A percentile compares a stretch with the other conserved stretches of the same genome.
Evolutionary conservation across 495 filamentous ascomycete genomes (phyloP).

Genomic region (Sordaria brevicollis): DNA sequence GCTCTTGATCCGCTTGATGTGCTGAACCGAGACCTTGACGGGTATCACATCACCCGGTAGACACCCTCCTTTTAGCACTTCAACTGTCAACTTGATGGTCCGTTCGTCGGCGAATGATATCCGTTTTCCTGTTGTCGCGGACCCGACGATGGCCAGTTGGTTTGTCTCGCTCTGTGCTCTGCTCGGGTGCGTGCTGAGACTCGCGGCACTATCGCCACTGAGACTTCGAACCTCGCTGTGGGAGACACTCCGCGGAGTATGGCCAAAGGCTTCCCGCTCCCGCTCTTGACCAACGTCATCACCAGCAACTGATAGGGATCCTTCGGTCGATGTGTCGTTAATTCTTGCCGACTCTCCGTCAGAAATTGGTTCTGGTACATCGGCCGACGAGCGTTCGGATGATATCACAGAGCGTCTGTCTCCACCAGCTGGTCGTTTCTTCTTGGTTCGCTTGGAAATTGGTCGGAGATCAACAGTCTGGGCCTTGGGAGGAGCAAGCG

Average conservation of each 20-base stretch:
- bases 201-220: constrained; percentile 35
- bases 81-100: constrained; percentile 79
- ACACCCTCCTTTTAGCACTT: constrained; percentile 72
- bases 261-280: constrained; percentile 5
- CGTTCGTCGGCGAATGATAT: constrained; percentile 32
- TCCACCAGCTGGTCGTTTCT: constrained; percentile 26
- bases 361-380: constrained; percentile 19
- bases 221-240: constrained; percentile 36
- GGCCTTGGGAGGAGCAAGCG: constrained; percentile 46
- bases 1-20: constrained; percentile 78
- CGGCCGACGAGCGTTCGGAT: constrained; percentile 3
- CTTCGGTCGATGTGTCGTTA: constrained; percentile 34
- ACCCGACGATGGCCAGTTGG: background rate
- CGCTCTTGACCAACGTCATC: constrained; percentile 25
- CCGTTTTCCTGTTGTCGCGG: constrained; percentile 9
- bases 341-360: constrained; percentile 29
- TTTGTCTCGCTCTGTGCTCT: constrained; percentile 22
- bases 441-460: constrained; percentile 45
- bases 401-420: constrained; percentile 13
- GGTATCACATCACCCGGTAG: constrained; percentile 76
- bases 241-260: constrained; percentile 20
- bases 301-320: constrained; percentile 25
- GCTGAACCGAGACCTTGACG: constrained; percentile 70
- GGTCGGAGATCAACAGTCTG: constrained; percentile 77
- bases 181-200: constrained; percentile 31